A percentile compares a stretch with the other conserved stretches of the same genome.
Evolutionary conservation across 2,329 filamentous ascomycete genomes (phyloP).

Genomic region (Dothideomycetidae sp.): DNA sequence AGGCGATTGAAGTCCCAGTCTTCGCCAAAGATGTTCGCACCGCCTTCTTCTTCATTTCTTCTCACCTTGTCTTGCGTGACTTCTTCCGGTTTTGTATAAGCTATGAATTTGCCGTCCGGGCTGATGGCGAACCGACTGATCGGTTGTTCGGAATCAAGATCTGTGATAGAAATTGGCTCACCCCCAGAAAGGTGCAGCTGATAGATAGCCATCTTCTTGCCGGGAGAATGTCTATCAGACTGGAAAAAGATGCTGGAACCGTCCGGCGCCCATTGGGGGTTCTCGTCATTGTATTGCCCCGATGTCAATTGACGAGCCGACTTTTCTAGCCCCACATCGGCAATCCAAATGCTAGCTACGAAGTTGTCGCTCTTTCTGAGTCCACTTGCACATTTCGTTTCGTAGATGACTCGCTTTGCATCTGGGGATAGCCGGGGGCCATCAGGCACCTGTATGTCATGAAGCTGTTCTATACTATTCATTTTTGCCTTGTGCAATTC

Average conservation of each 20-base stretch:
- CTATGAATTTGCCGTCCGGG: constrained; percentile 24
- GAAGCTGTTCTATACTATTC: no score
- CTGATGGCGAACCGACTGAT: constrained; percentile 20
- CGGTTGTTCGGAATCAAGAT: constrained; percentile 15
- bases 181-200: constrained; percentile 14
- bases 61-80: constrained; percentile 21
- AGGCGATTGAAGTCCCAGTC: constrained; percentile 23
- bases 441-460: constrained; percentile 18
- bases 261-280: constrained; percentile 18
- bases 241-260: constrained; percentile 21
- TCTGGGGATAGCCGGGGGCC: constrained; percentile 15
- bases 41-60: constrained; percentile 22
- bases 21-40: constrained; percentile 25
- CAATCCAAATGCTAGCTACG: constrained; percentile 18
- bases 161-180: constrained; percentile 19
- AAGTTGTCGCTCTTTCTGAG: constrained; percentile 15
- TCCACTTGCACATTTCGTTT: constrained; percentile 12
- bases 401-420: constrained; percentile 16
- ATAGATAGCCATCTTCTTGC: constrained; percentile 22
- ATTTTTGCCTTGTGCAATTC: no score
- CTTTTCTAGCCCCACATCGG: constrained; percentile 14
- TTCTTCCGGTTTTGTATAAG: constrained; percentile 22
- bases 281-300: constrained; percentile 17
- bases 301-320: constrained; percentile 18
- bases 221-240: constrained; percentile 22